Base-by-base conservation (phyloP, 805 yeast genomes). In the Kluyveromyces siamensis region DNA sequence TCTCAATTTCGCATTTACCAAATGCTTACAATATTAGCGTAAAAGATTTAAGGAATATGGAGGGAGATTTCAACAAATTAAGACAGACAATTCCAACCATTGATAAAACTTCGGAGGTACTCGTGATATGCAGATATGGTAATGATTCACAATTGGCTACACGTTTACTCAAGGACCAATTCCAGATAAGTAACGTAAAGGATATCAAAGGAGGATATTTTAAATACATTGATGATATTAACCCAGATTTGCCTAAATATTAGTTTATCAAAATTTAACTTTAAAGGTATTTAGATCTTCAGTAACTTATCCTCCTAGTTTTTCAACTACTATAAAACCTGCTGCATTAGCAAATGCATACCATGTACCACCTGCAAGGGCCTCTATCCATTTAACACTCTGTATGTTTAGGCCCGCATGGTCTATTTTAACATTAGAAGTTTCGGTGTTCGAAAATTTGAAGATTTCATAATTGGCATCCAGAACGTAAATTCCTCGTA, bases 141-240 rank as follows among this genome's bases (percentile, higher is more conserved):
- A 89, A 87, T 63, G 98, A 93, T 62, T 90, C 98, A 0, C 89
- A 86, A 58, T 64, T 80, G 16, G 95, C 96, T 0, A 81, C 85
- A 1, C 65, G 72, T 48, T 66, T 72, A 41, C 64, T 90, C 42
- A 70, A 74, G 45, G 77, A 76, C 21, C 71, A 72, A 1, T 70
- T 76, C 41, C 78, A 79, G 0, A 66, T 78, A 16, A 49, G 58
- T 0, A 64, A 75, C 17, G 87, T 79, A 0, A 74, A 67, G 46
- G 96, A 91, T 61, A 71, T 91, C 6, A 70, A 62, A 10, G 98
- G 98, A 1, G 99, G 99, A 0, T 68, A 89, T 21, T 69, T 72
- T 47, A 74, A 70, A 53, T 89, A 95, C 86, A 75, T 84, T 47
- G 72, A 67, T 14, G 69, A 71, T 1, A 69, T 87, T 2, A 91